phyloP scores from a whole-genome alignment of 2,329 filamentous ascomycete species.

The Colletotrichum filicis region DNA sequence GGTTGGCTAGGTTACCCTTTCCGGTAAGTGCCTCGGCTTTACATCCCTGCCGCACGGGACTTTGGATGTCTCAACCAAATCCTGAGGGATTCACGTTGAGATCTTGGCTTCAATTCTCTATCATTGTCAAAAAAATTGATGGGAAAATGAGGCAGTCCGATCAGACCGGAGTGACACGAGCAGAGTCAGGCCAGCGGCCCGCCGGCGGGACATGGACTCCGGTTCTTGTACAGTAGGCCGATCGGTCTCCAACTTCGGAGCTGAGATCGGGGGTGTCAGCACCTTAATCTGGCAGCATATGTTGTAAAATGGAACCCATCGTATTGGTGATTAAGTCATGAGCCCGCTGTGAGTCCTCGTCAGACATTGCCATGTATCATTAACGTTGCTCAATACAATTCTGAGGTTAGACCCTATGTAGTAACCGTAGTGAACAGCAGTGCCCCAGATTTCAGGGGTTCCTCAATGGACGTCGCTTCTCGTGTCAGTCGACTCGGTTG shows the following conservation, averaged over 20 bases:
- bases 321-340: not conserved
- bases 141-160: too few species aligned
- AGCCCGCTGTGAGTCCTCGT: not conserved
- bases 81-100: not conserved
- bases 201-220: not conserved
- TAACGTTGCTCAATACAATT: not conserved
- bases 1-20: slow-evolving; percentile 16
- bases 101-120: not conserved
- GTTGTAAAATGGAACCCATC: not conserved
- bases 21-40: slow-evolving; percentile 20
- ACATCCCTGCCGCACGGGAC: not conserved
- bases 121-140: not conserved
- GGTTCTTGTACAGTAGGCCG: not conserved
- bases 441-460: not conserved
- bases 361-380: not conserved
- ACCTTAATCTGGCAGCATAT: not conserved
- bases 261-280: not conserved
- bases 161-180: not conserved
- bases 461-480: not conserved
- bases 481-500: slow-evolving; percentile 1
- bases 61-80: not conserved
- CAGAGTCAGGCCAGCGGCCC: not conserved
- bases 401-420: not conserved
- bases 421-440: not conserved
- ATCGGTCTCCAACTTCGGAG: not conserved